These are phyloP conservation scores for Hypomontagnella submonticulosa DNA, from an alignment of 495 filamentous ascomycete genomes.

Conservation along the genomic window DNA sequence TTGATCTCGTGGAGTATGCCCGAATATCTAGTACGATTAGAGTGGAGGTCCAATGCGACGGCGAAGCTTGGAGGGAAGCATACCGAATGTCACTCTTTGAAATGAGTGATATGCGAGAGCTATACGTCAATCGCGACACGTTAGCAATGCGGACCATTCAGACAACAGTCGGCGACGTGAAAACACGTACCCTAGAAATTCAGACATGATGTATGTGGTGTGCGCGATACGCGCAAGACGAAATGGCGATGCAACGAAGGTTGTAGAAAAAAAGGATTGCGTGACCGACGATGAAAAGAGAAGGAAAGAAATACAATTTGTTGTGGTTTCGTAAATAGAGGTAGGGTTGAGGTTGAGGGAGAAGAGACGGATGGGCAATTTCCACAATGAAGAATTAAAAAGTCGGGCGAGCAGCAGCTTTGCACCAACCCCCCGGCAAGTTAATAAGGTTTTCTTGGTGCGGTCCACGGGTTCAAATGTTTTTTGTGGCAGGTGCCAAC, in stretches of 20 bases:
- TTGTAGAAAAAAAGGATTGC: constrained; percentile 29
- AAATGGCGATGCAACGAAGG: constrained; percentile 19
- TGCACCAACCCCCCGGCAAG: too few species aligned
- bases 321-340: constrained; percentile 3
- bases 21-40: constrained; percentile 74
- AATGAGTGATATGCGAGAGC: constrained; percentile 86
- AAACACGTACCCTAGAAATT: constrained; percentile 61
- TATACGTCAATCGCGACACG: constrained; percentile 46
- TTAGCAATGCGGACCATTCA: constrained; percentile 41
- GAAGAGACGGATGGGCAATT: constrained; percentile 33
- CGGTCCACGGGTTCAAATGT: too few species aligned
- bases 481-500: neutral
- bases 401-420: neutral
- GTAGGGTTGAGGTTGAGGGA: constrained; percentile 30
- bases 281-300: constrained; percentile 21
- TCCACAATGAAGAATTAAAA: constrained; percentile 25
- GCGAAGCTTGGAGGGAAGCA: constrained; percentile 40
- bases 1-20: constrained; percentile 98
- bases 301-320: constrained; percentile 30
- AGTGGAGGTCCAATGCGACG: constrained; percentile 44
- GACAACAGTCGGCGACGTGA: constrained; percentile 5
- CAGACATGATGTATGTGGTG: constrained; percentile 54
- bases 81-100: constrained; percentile 98
- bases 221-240: constrained; percentile 44
- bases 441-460: too few species aligned